Evolutionary conservation across 495 filamentous ascomycete genomes (phyloP), one percentile per base, ranked within the genome.

Genomic region (Aspergillus bertholletiae): DNA sequence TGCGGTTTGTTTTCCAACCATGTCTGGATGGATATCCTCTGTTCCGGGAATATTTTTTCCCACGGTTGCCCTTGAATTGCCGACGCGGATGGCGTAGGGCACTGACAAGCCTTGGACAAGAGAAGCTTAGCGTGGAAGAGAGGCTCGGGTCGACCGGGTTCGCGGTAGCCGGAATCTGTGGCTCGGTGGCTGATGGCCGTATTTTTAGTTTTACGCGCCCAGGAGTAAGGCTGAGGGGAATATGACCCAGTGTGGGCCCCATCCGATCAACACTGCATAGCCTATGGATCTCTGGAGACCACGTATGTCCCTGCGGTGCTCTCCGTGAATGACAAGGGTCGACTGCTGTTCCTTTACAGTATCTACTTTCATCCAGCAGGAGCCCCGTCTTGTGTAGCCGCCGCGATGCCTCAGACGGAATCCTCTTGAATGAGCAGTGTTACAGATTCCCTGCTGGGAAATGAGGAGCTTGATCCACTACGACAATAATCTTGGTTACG

Each of bases 61-160:
- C n/a, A 13, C 7, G 3, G 34, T 15, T 4, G n/a, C 9, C n/a
- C 3, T 35, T 32, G 27, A 49, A 11, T 28, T 17, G n/a, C 45
- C 21, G 23, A 24, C 24, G 26, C 9, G 35, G 62, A 61, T 44
- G 66, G 63, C 63, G 53, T 53, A 53, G 39, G 50, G 50, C 50
- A 35, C 15, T 8, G 55, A 62, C 67, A 70, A 68, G 65, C 67
- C 56, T 70, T 57, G 13, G 56, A 61, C 59, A 61, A 50, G 56
- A 55, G 55, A 68, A 60, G 62, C 67, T 70, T 70, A 60, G 67
- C 67, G 24, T 44, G 22, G n/a, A n/a, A n/a, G 15, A 54, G 26
- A 18, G 51, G 30, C 50, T 64, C 64, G 60, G 54, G 20, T 49
- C 39, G 44, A 11, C 27, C 58, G 52, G 55, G 17, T 30, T 28